These are phyloP conservation scores for Rutstroemia sp. DNA, from an alignment of 2,329 filamentous ascomycete genomes.

Conservation along the genomic window DNA sequence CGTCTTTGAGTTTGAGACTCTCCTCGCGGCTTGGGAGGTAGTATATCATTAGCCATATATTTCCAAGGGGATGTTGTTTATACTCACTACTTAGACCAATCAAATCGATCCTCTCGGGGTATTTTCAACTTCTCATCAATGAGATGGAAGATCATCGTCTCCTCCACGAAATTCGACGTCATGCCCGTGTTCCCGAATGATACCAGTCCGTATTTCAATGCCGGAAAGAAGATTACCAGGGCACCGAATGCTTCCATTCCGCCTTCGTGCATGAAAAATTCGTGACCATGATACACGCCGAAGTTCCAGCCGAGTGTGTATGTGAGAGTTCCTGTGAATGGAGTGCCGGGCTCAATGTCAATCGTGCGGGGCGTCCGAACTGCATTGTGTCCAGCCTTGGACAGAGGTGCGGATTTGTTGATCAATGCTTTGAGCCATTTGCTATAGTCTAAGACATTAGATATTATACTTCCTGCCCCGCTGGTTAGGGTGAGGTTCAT, in stretches of 20 bases:
- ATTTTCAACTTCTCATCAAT: constrained; percentile 35
- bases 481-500: constrained; percentile 29
- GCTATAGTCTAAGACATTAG: constrained; percentile 42
- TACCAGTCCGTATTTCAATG: constrained; percentile 36
- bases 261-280: constrained; percentile 37
- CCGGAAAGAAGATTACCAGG: constrained; percentile 38
- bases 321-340: constrained; percentile 28
- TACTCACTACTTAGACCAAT: constrained; percentile 32
- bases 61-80: neutral
- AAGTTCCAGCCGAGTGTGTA: constrained; percentile 37
- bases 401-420: constrained; percentile 31
- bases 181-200: constrained; percentile 38
- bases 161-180: constrained; percentile 32
- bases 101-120: constrained; percentile 29
- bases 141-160: constrained; percentile 32
- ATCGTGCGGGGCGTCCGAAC: constrained; percentile 31
- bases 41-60: neutral
- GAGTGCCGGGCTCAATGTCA: constrained; percentile 2
- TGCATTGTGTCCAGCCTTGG: constrained; percentile 27
- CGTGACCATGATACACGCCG: constrained; percentile 36
- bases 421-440: constrained; percentile 45
- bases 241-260: constrained; percentile 39
- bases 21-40: neutral
- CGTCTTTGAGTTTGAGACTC: neutral
- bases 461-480: constrained; percentile 40